Base-by-base conservation (phyloP, 2,329 filamentous ascomycete genomes). In the Coleophoma eucalyptorum region DNA sequence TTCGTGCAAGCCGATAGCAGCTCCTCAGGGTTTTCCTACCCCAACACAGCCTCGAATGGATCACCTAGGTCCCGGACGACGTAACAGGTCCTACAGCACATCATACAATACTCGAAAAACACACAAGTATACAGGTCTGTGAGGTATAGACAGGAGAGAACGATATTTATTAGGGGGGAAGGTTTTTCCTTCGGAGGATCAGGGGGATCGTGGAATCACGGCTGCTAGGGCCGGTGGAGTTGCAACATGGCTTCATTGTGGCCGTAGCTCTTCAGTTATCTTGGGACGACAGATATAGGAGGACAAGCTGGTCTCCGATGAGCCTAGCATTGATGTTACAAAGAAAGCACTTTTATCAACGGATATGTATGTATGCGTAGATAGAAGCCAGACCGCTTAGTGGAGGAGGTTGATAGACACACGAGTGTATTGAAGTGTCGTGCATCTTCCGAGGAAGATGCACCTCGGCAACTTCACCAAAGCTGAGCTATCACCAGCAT, bases 321-420 rank as follows among this genome's bases (percentile, higher is more conserved):
- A 52, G 50, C 46, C 49, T 47, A 44, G 46, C 52, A 54, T 48
- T 47, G 50, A 44, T 52, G 38, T 45, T 38, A 54, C 46, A 50
- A 52, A 52, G 40, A 52, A 42, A 54, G 50, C 47, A n/a, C n/a
- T n/a, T n/a, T n/a, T 54, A 18, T 52, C 35, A 47, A 54, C 40
- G 35, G 40, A 52, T 54, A 54, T 52, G 16, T 54, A 52, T 45
- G 46, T 49, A 49, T 52, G 16, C 46, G 33, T 49, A 49, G 41
- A 52, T 52, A 52, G 50, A 49, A 52, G 50, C 41, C 42, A 52
- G 42, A 26, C 43, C 33, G 33, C 33, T 35, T 15, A 35, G 33
- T 35, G 33, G 33, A 35, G 33, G 33, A 35, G 33, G 33, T 35
- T 35, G 33, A 35, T 35, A 15, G 33, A 35, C 33, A n/a, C n/a